These are phyloP conservation scores for Stereocaulon alpinum DNA, from an alignment of 495 filamentous ascomycete species.

Conservation along the genomic window DNA sequence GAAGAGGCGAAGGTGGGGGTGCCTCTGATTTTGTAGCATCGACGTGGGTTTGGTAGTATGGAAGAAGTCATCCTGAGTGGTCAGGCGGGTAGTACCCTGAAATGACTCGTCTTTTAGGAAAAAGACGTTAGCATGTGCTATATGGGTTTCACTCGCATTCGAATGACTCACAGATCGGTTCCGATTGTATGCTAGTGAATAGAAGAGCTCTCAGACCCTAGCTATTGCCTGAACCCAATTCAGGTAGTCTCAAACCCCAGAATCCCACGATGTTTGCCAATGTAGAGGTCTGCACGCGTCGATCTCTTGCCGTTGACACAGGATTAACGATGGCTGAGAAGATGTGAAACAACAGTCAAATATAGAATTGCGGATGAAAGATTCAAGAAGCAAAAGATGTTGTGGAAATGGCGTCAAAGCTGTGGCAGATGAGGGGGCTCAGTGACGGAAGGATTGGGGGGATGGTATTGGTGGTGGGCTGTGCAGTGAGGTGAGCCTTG, in stretches of 20 bases:
- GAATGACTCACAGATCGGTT: slow-evolving; percentile 19
- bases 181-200: slow-evolving; percentile 3
- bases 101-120: slow-evolving; percentile 19
- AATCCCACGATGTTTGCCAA: not conserved
- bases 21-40: slow-evolving; percentile 22
- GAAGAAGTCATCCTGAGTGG: slow-evolving; percentile 23
- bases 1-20: slow-evolving; percentile 12
- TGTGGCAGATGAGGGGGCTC: slow-evolving; percentile 8
- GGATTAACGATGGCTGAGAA: not conserved
- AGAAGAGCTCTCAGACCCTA: not conserved
- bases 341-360: not conserved
- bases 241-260: not conserved
- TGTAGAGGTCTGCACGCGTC: not conserved
- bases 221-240: not conserved
- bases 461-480: slow-evolving; percentile 7
- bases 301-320: not conserved
- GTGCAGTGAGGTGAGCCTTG: slow-evolving; percentile 14
- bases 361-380: not conserved
- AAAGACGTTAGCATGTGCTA: slow-evolving; percentile 7
- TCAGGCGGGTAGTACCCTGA: slow-evolving; percentile 16
- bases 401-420: not conserved
- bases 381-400: not conserved
- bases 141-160: slow-evolving; percentile 3
- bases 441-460: slow-evolving; percentile 6
- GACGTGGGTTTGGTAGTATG: slow-evolving; percentile 20